A percentile compares a stretch with the other conserved stretches of the same genome.
Evolutionary conservation across 768 basidiomycete genomes (phyloP).

Genomic region (Lactarius sanguifluus): DNA sequence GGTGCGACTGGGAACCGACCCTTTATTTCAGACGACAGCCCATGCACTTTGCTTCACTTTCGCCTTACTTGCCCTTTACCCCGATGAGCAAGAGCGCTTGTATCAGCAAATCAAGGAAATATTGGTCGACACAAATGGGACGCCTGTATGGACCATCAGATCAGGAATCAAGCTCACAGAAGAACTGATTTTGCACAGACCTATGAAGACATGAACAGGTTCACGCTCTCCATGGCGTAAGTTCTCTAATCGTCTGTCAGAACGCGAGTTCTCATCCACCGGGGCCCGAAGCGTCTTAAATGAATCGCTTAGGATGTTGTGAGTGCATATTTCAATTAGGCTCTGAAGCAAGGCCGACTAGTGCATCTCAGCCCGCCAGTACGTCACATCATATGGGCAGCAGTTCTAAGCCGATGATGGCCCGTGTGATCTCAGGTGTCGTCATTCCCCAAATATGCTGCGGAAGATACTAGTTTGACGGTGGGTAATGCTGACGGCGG

Average conservation of each 20-base stretch:
- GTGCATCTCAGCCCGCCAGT: conserved; percentile 15
- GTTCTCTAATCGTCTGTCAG: not conserved
- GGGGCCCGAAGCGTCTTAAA: conserved; percentile 44
- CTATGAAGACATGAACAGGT: conserved; percentile 30
- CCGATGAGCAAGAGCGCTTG: conserved; percentile 44
- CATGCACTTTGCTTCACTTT: conserved; percentile 42
- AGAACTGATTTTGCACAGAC: conserved; percentile 19
- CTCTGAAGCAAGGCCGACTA: not conserved
- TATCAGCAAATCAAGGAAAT: conserved; percentile 40
- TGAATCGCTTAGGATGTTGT: conserved; percentile 49
- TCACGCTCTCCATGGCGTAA: conserved; percentile 29
- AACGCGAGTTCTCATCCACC: not conserved
- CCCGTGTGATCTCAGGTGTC: conserved; percentile 40
- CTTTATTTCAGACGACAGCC: conserved; percentile 37
- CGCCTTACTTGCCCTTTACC: conserved; percentile 44
- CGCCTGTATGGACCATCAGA: conserved; percentile 9
- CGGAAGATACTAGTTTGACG: conserved; percentile 47
- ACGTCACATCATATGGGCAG: not conserved
- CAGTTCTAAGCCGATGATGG: not conserved
- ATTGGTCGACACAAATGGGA: conserved; percentile 34
- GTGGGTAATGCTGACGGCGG: conserved; percentile 40
- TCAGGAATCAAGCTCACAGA: not conserved
- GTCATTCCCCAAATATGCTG: conserved; percentile 45
- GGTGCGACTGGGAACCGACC: not conserved
- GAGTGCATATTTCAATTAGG: conserved; percentile 8